Evolutionary conservation across 2,329 filamentous ascomycete species (phyloP).

Genomic region (Fusarium annulatum): DNA sequence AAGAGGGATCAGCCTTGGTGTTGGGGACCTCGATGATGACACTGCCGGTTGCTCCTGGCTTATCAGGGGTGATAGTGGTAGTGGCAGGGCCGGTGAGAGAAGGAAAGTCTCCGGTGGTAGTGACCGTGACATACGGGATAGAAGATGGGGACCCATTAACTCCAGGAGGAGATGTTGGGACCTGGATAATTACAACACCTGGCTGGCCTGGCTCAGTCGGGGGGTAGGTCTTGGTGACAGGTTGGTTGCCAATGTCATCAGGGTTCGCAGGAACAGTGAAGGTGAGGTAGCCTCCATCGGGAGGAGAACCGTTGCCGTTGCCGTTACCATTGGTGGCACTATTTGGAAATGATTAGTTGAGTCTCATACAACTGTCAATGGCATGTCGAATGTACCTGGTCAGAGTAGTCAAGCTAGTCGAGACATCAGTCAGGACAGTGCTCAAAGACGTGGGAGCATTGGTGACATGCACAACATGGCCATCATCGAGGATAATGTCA

Average conservation of each 20-base stretch:
- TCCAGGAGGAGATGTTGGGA: not conserved
- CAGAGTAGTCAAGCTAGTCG: not conserved
- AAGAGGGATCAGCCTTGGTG: rapidly evolving
- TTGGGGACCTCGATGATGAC: not conserved
- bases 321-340: not conserved
- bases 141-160: not conserved
- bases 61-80: not conserved
- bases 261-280: not conserved
- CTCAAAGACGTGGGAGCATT: not conserved
- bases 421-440: not conserved
- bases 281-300: not conserved
- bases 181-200: rapidly evolving
- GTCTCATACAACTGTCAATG: rapidly evolving
- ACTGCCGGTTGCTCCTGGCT: not conserved
- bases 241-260: not conserved
- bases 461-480: not conserved
- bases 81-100: not conserved
- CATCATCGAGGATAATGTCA: not conserved
- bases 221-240: not conserved
- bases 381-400: not conserved
- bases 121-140: not conserved
- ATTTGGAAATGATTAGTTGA: not conserved
- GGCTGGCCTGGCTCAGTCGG: not conserved
- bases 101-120: not conserved
- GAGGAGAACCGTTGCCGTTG: not conserved